A percentile compares a stretch with the other conserved stretches of the same genome.
Evolutionary conservation across 805 yeast genomes (phyloP).

Genomic region (Lipomyces oligophaga): DNA sequence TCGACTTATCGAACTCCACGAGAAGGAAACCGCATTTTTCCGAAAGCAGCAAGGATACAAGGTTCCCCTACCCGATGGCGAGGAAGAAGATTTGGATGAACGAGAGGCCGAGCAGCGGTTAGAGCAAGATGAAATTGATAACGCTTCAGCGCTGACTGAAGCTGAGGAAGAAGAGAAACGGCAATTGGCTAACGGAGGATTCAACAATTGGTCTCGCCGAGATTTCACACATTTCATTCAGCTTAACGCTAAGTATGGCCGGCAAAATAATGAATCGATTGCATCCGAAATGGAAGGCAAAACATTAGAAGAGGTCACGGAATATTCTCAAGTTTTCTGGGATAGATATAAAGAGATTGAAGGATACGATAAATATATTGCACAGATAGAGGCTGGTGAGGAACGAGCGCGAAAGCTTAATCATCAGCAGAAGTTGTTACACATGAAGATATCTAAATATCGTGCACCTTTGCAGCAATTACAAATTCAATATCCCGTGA

Average conservation of each 20-base stretch:
- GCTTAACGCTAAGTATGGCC: conserved; percentile 72
- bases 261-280: conserved; percentile 66
- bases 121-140: conserved; percentile 68
- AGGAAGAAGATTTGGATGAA: conserved; percentile 45
- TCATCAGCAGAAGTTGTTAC: conserved; percentile 72
- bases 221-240: conserved; percentile 82
- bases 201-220: conserved; percentile 75
- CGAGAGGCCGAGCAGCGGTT: conserved; percentile 49
- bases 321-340: conserved; percentile 83
- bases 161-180: conserved; percentile 66
- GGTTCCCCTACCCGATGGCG: conserved; percentile 52
- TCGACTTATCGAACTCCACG: conserved; percentile 70
- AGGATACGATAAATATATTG: conserved; percentile 78
- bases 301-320: conserved; percentile 70
- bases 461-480: conserved; percentile 77
- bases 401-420: conserved; percentile 63
- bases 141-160: conserved; percentile 75
- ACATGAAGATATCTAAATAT: conserved; percentile 68
- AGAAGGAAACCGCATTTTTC: conserved; percentile 73
- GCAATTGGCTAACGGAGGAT: conserved; percentile 63
- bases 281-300: conserved; percentile 80
- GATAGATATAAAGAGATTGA: conserved; percentile 70
- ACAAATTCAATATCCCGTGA: conserved; percentile 66
- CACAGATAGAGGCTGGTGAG: conserved; percentile 84
- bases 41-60: conserved; percentile 63